Conservation (phyloP, 805 yeast species). For the Yamadazyma sp. region DNA sequence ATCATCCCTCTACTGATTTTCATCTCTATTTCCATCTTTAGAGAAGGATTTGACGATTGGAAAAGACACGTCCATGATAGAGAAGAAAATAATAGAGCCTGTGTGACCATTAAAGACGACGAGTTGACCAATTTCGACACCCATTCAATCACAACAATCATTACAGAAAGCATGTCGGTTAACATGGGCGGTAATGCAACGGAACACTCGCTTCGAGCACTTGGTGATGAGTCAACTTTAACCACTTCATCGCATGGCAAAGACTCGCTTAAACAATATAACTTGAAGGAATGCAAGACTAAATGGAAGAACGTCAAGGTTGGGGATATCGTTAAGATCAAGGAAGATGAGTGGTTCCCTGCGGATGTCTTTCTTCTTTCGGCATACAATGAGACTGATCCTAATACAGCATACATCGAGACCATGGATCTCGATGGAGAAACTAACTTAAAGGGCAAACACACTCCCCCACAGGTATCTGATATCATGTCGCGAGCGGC, state of each 20-base stretch:
- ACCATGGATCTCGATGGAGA: conserved; percentile 99
- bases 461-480: conserved; percentile 64
- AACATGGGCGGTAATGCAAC: conserved; percentile 3
- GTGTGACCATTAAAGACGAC: conserved; percentile 33
- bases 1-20: conserved; percentile 85
- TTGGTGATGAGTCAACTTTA: conserved; percentile 3
- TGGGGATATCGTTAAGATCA: conserved; percentile 78
- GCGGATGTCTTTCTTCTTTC: conserved; percentile 81
- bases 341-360: conserved; percentile 89
- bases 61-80: conserved; percentile 82
- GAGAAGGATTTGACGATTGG: conserved; percentile 95
- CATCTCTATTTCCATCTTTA: conserved; percentile 80
- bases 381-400: conserved; percentile 55
- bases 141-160: conserved; percentile 23
- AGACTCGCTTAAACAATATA: conserved; percentile 26
- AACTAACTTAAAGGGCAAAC: conserved; percentile 79
- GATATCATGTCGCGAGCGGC: conserved; percentile 49
- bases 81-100: conserved; percentile 64
- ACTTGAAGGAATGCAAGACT: conserved; percentile 30
- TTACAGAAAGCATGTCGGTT: conserved; percentile 34
- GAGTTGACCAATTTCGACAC: conserved; percentile 32
- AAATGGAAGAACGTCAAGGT: conserved; percentile 80
- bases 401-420: conserved; percentile 67
- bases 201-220: background rate
- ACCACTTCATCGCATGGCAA: conserved; percentile 12